Percentiles rank a stretch among this genome's conserved stretches.
Evolutionary conservation across 2,329 filamentous ascomycete genomes (phyloP).

Genomic region (Penicillium sp.): DNA sequence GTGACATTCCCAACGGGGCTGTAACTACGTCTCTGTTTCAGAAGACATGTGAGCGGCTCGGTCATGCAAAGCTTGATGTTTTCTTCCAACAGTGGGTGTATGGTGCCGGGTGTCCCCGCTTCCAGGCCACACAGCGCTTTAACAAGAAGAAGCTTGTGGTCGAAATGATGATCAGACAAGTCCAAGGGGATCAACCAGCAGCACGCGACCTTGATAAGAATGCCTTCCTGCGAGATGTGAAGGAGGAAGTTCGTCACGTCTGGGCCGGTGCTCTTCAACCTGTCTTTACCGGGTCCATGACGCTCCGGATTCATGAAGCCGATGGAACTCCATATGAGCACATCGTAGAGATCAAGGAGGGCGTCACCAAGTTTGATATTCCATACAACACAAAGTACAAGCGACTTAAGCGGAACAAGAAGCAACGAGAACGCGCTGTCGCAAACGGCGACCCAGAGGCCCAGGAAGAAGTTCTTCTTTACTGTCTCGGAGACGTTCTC

Average conservation of each 20-base stretch:
- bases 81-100: constrained; percentile 96
- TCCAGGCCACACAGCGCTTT: constrained; percentile 83
- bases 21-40: constrained; percentile 77
- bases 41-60: constrained; percentile 80
- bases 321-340: constrained; percentile 98
- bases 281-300: constrained; percentile 96
- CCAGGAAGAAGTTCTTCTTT: constrained; percentile 79
- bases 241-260: constrained; percentile 72
- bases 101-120: constrained; percentile 82
- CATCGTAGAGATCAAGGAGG: constrained; percentile 91
- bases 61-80: constrained; percentile 78
- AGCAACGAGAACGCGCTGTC: constrained; percentile 74
- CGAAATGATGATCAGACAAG: constrained; percentile 83
- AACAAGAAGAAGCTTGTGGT: constrained; percentile 98
- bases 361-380: constrained; percentile 82
- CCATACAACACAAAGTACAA: constrained; percentile 99
- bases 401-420: constrained; percentile 81
- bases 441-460: constrained; percentile 64
- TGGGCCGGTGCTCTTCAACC: constrained; percentile 68
- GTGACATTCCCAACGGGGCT: constrained; percentile 68
- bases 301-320: constrained; percentile 94
- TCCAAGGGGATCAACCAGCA: constrained; percentile 59
- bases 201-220: constrained; percentile 64
- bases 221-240: constrained; percentile 79
- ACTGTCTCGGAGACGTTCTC: constrained; percentile 88